Conservation (phyloP, 768 basidiomycete genomes). For the Pleurotus tuber-regium region DNA sequence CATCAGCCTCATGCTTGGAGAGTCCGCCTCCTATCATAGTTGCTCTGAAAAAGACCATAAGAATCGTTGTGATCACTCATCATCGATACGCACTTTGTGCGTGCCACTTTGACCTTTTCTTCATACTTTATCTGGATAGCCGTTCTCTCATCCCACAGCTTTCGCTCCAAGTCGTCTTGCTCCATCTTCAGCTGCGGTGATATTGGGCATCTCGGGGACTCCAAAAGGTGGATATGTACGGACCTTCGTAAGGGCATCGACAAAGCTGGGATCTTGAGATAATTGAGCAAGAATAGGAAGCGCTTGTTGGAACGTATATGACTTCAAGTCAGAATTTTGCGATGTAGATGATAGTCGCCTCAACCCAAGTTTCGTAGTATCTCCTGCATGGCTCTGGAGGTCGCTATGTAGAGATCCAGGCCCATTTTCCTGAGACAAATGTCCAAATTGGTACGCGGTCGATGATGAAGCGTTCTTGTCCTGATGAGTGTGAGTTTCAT, state of each 20-base stretch:
- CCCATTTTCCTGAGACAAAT: background rate
- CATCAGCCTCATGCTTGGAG: constrained; percentile 60
- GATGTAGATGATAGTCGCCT: constrained; percentile 14
- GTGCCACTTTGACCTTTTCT: constrained; percentile 66
- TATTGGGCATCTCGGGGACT: constrained; percentile 1
- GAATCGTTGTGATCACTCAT: constrained; percentile 4
- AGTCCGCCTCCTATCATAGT: constrained; percentile 60
- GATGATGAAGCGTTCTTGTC: no score
- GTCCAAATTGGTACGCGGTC: no score
- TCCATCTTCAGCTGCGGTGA: constrained; percentile 60
- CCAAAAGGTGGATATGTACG: constrained; percentile 11
- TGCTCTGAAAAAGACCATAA: constrained; percentile 43
- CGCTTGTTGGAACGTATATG: constrained; percentile 65
- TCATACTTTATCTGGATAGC: constrained; percentile 64
- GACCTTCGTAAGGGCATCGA: constrained; percentile 53
- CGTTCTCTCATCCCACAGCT: constrained; percentile 65
- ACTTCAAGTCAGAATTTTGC: constrained; percentile 31
- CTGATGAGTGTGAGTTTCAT: no score
- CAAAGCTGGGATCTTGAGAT: constrained; percentile 49
- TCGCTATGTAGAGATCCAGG: background rate
- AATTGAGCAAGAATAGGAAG: constrained; percentile 64
- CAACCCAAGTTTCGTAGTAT: constrained; percentile 9
- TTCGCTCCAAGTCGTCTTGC: constrained; percentile 66
- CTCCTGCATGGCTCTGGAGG: constrained; percentile 9
- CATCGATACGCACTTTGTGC: constrained; percentile 53